Evolutionary conservation across 306 rosid species (phyloP).

Genomic region (Adenanthera pavonina): DNA sequence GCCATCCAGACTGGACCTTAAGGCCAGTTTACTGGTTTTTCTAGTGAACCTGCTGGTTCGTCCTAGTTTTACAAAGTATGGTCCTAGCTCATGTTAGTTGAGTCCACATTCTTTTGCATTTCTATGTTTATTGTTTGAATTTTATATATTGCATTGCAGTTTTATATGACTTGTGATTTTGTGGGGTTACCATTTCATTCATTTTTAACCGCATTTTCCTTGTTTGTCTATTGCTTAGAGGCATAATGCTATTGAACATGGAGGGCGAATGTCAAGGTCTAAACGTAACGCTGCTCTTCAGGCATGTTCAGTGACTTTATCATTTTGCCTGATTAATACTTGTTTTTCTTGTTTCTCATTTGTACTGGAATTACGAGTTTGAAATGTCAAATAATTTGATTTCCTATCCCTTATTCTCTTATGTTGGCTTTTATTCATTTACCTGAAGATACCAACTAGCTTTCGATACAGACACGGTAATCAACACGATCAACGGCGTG

Average conservation of each 20-base stretch:
- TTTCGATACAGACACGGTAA: slow-evolving; percentile 67
- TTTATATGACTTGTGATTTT: slow-evolving; percentile 12
- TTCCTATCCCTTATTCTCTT: slow-evolving; percentile 14
- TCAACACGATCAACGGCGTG: slow-evolving; percentile 79
- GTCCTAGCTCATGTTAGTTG: background rate
- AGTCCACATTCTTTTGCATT: slow-evolving; percentile 22
- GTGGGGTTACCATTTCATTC: slow-evolving; percentile 24
- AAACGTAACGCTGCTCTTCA: slow-evolving; percentile 97
- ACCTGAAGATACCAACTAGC: slow-evolving; percentile 87
- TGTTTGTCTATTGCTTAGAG: slow-evolving; percentile 58
- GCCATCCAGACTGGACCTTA: background rate
- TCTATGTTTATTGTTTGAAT: slow-evolving; percentile 33
- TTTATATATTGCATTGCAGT: background rate
- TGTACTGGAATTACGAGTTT: slow-evolving; percentile 25
- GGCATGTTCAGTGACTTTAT: slow-evolving; percentile 47
- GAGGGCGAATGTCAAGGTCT: slow-evolving; percentile 93
- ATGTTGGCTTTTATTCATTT: background rate
- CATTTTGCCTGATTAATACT: background rate
- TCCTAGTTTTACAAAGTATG: background rate
- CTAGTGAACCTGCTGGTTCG: background rate
- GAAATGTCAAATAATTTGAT: slow-evolving; percentile 5
- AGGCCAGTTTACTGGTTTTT: background rate
- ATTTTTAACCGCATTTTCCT: slow-evolving; percentile 36
- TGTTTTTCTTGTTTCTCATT: slow-evolving; percentile 19
- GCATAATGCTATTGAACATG: slow-evolving; percentile 89